phyloP scores from a whole-genome alignment of 306 rosid genomes.

The Crotalaria pallida region DNA sequence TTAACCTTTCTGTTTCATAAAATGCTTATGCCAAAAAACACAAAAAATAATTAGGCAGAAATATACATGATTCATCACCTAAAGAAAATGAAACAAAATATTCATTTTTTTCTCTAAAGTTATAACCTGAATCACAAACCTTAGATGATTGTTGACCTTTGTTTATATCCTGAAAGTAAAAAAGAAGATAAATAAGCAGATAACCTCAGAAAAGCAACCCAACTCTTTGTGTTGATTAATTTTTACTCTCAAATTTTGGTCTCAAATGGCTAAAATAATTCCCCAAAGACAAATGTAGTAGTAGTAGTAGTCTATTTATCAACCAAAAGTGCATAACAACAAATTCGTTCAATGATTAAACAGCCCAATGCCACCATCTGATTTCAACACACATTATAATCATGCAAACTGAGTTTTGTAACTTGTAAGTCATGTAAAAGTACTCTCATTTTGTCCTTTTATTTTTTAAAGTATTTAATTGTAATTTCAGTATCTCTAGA shows the following conservation, averaged over 20 bases:
- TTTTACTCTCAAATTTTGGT: background rate
- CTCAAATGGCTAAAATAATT: background rate
- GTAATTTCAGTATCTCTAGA: no score
- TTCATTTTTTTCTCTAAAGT: background rate
- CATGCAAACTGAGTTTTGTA: background rate
- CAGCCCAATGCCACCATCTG: background rate
- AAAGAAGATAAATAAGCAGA: background rate
- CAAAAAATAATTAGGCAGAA: background rate
- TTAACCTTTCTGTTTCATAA: background rate
- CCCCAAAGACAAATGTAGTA: background rate
- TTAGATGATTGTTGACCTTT: conserved; percentile 42
- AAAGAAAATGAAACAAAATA: conserved; percentile 1
- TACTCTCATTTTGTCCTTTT: background rate
- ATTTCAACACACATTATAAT: background rate
- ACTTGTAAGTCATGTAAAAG: background rate
- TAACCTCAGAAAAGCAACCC: background rate
- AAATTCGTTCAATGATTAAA: background rate
- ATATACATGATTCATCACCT: background rate
- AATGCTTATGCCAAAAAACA: background rate
- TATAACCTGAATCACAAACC: conserved; percentile 27
- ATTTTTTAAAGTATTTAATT: no score
- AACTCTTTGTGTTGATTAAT: background rate
- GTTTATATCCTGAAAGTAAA: conserved; percentile 30
- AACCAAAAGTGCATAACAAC: background rate
- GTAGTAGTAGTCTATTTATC: background rate